Conservation (phyloP, 495 filamentous ascomycete species). For the Emericellopsis terricola region DNA sequence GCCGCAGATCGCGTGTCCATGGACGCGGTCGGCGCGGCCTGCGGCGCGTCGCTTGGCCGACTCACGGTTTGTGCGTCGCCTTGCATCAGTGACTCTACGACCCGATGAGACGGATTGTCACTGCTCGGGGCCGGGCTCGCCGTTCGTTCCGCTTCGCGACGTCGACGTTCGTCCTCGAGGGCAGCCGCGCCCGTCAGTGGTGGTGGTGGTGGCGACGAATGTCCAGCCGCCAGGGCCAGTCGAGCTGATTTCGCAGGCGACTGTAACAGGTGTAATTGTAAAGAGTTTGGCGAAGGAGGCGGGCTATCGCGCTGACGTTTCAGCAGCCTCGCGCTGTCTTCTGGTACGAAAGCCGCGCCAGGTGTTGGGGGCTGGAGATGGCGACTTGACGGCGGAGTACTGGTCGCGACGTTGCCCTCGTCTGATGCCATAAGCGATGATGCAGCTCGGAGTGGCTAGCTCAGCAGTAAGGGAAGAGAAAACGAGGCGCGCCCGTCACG, state of each 20-base stretch:
- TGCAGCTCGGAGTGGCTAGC: conserved; percentile 23
- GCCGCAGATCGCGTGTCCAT: conserved; percentile 6
- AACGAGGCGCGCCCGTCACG: conserved; percentile 1
- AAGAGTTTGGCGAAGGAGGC: conserved; percentile 17
- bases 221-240: conserved; percentile 26
- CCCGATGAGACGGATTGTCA: conserved; percentile 34
- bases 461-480: conserved; percentile 23
- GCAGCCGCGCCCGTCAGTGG: conserved; percentile 36
- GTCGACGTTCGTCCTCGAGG: conserved; percentile 33
- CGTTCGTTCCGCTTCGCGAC: conserved; percentile 27
- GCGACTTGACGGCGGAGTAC: conserved; percentile 11
- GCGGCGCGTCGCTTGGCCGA: conserved; percentile 24
- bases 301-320: conserved; percentile 31
- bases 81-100: conserved; percentile 35
- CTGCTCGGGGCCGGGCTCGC: conserved; percentile 20
- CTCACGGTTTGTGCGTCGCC: conserved; percentile 30
- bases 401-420: conserved; percentile 6
- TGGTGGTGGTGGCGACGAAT: conserved; percentile 14
- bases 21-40: conserved; percentile 24
- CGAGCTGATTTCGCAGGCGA: conserved; percentile 36
- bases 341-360: not conserved
- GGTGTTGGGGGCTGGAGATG: conserved; percentile 8
- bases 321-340: conserved; percentile 21
- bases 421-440: conserved; percentile 18
- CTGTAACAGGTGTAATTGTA: conserved; percentile 15